Evolutionary conservation across 257 asterid genomes (phyloP), one percentile per base, ranked within the genome.

Genomic region (Capsicum chinense): DNA sequence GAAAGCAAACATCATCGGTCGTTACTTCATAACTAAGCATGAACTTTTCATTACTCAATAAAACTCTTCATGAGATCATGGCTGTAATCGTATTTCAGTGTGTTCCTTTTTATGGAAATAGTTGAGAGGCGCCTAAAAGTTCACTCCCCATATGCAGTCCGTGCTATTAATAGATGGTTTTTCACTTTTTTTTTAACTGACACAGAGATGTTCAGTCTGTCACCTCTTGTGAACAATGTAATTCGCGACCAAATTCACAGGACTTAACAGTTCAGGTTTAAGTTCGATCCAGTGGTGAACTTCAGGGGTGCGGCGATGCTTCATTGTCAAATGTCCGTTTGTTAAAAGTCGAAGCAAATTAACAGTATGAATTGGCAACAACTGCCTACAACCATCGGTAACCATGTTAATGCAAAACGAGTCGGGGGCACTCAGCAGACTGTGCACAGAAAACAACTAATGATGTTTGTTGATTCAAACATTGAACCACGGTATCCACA

Each of bases 21-120:
- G 94, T 79, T 93, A 91, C 79, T 90, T 86, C 89, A 92, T 97
- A 83, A 87, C 93, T 68, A 92, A 91, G 83, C 99, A 94, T 86
- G 99, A 97, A 91, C 98, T 97, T 70, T 91, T 92, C 83, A 93
- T 97, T 76, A 88, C 88, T 58, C 93, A 92, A 70, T 87, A 82
- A 58, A 3, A 56, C 17, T 63, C 57, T 44, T 48, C 84, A 16
- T 26, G 42, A 21, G 5, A 81, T 81, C 73, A 64, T 81, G 59
- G 9, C 47, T 81, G 84, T 59, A 6, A 42, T n/a, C 42, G 16
- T 26, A 80, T 16, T 60, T 64, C 3, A 5, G 10, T 81, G 16
- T 62, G 48, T 80, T 80, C 84, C 76, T 81, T 4, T 66, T 62
- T 19, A 21, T 47, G 50, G 60, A 54, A 78, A 33, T 9, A 7